phyloP scores from a whole-genome alignment of 208 protist species.

The Angomonas ambiguus region DNA sequence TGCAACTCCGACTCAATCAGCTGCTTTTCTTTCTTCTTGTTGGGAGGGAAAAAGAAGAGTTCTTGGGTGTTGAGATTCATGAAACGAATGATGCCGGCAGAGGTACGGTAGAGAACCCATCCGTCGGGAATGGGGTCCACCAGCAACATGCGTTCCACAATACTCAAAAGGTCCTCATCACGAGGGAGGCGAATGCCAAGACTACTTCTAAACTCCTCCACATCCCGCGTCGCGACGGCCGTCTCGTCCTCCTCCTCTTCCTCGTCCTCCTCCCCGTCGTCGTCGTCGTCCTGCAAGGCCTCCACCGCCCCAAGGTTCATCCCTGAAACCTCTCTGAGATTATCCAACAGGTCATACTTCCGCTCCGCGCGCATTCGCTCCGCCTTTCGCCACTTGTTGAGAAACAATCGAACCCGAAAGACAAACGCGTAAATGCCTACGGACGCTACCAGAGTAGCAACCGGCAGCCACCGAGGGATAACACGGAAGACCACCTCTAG shows the following conservation, averaged over 20 bases:
- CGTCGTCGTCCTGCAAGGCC: slow-evolving; percentile 39
- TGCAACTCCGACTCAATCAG: slow-evolving; percentile 64
- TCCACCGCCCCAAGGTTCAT: slow-evolving; percentile 31
- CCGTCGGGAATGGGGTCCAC: slow-evolving; percentile 81
- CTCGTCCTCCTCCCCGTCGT: slow-evolving; percentile 53
- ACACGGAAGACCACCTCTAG: slow-evolving; percentile 39
- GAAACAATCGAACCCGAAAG: slow-evolving; percentile 67
- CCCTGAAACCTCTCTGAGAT: slow-evolving; percentile 35
- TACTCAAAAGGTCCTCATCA: slow-evolving; percentile 74
- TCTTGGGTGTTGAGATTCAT: slow-evolving; percentile 89
- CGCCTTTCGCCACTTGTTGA: slow-evolving; percentile 67
- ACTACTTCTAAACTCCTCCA: slow-evolving; percentile 86
- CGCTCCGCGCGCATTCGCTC: slow-evolving; percentile 65
- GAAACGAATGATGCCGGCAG: slow-evolving; percentile 80
- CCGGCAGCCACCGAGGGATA: slow-evolving; percentile 68
- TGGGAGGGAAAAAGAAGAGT: slow-evolving; percentile 81
- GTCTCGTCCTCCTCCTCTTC: slow-evolving; percentile 63
- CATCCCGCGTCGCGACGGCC: slow-evolving; percentile 60
- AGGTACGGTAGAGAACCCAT: slow-evolving; percentile 87
- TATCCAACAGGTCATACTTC: slow-evolving; percentile 68
- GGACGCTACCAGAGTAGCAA: slow-evolving; percentile 31
- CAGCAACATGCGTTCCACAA: slow-evolving; percentile 82
- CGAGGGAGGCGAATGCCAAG: slow-evolving; percentile 77
- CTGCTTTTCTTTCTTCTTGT: slow-evolving; percentile 52
- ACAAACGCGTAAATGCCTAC: slow-evolving; percentile 51